A percentile compares a stretch with the other conserved stretches of the same genome.
Conservation (phyloP, 768 basidiomycete genomes). For the Auriscalpium orientale region DNA sequence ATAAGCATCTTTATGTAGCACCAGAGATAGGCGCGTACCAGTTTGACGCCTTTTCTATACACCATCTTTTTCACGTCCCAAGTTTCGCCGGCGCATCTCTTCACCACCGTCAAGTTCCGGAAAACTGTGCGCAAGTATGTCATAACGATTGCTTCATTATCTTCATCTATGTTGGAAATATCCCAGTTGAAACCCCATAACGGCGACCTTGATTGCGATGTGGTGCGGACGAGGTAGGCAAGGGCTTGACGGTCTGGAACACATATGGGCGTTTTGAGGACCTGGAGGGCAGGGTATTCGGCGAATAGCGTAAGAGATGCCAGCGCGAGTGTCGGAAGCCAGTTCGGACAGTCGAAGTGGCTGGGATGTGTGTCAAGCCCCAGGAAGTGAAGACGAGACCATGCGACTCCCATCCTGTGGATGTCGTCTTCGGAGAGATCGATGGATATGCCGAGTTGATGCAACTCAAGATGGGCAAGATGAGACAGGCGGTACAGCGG, state of each 20-base stretch:
- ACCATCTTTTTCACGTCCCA: background rate
- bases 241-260: background rate
- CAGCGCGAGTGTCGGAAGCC: background rate
- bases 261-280: background rate
- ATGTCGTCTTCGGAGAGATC: background rate
- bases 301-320: background rate
- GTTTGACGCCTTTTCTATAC: background rate
- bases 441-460: background rate
- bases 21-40: background rate
- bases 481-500: background rate
- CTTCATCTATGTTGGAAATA: background rate
- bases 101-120: background rate
- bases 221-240: background rate
- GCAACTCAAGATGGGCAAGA: background rate
- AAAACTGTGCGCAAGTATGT: background rate
- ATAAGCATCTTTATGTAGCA: background rate
- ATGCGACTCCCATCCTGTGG: background rate
- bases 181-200: constrained; percentile 1
- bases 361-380: background rate
- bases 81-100: background rate
- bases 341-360: background rate
- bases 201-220: background rate
- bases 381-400: background rate
- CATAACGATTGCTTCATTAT: background rate
- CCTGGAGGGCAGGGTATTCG: background rate